Percentiles rank a stretch among this genome's conserved stretches.
Evolutionary conservation across 257 asterid genomes (phyloP).

Genomic region (Solanum pennellii): DNA sequence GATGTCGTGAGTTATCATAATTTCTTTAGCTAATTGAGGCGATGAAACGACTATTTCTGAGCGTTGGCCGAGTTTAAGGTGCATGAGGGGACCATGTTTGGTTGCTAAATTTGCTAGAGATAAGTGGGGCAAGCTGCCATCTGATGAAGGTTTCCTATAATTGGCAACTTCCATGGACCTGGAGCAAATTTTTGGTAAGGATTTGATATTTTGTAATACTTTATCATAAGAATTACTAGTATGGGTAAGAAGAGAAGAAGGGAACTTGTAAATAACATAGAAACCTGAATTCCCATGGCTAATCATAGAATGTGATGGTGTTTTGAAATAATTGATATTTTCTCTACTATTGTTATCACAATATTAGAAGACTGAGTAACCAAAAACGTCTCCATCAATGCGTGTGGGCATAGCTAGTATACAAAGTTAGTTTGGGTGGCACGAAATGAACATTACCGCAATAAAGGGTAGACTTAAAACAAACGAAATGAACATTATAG

Average conservation of each 20-base stretch:
- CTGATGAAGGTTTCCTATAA: conserved; percentile 33
- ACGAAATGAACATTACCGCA: background rate
- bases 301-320: background rate
- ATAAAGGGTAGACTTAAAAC: background rate
- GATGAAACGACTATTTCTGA: conserved; percentile 9
- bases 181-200: conserved; percentile 9
- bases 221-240: background rate
- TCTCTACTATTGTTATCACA: background rate
- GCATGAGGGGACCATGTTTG: conserved; percentile 18
- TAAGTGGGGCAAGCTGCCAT: background rate
- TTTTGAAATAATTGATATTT: too few species aligned
- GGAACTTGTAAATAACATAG: background rate
- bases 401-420: background rate
- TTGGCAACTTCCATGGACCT: conserved; percentile 27
- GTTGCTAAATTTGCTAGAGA: conserved; percentile 4
- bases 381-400: too few species aligned
- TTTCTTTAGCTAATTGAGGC: conserved; percentile 4
- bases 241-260: background rate
- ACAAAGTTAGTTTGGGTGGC: background rate
- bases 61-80: conserved; percentile 10
- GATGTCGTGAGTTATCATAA: conserved; percentile 1
- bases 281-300: background rate
- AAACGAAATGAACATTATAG: background rate
- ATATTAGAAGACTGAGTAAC: background rate
- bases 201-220: background rate